Evolutionary conservation across 2,329 filamentous ascomycete genomes (phyloP).

Genomic region (Penicillium sp.): DNA sequence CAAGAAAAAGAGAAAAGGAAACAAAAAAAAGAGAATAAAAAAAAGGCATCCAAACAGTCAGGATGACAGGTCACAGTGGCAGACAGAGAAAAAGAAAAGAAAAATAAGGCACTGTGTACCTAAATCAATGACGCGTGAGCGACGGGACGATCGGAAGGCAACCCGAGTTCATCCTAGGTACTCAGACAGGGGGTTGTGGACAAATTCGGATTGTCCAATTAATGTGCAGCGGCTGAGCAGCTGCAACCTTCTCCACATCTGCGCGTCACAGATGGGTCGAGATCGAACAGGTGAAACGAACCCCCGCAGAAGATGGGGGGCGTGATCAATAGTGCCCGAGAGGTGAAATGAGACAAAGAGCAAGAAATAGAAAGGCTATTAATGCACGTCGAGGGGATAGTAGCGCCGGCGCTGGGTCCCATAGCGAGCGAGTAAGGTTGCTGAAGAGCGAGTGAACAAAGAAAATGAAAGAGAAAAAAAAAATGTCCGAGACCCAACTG

Average conservation of each 20-base stretch:
- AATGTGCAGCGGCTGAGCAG: slow-evolving; percentile 5
- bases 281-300: slow-evolving; percentile 6
- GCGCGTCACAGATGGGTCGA: slow-evolving; percentile 13
- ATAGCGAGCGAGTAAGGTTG: slow-evolving; percentile 10
- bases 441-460: slow-evolving; percentile 5
- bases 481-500: background rate
- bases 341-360: slow-evolving; percentile 12
- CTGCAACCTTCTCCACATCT: slow-evolving; percentile 21
- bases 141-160: slow-evolving; percentile 8
- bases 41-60: slow-evolving; percentile 17
- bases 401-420: slow-evolving; percentile 22
- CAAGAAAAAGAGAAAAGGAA: slow-evolving; percentile 8
- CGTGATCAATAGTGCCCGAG: background rate
- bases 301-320: slow-evolving; percentile 6
- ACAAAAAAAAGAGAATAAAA: slow-evolving; percentile 11
- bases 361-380: slow-evolving; percentile 19
- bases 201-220: slow-evolving; percentile 13
- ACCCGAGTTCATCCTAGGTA: slow-evolving; percentile 8
- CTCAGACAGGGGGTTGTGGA: slow-evolving; percentile 2
- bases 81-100: slow-evolving; percentile 14
- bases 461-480: background rate
- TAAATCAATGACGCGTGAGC: slow-evolving; percentile 13
- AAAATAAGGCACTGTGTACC: slow-evolving; percentile 1
- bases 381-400: slow-evolving; percentile 12
- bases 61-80: slow-evolving; percentile 16